A percentile compares a stretch with the other conserved stretches of the same genome.
Conservation (phyloP, 495 filamentous ascomycete species). For the Aspergillus asperescens region DNA sequence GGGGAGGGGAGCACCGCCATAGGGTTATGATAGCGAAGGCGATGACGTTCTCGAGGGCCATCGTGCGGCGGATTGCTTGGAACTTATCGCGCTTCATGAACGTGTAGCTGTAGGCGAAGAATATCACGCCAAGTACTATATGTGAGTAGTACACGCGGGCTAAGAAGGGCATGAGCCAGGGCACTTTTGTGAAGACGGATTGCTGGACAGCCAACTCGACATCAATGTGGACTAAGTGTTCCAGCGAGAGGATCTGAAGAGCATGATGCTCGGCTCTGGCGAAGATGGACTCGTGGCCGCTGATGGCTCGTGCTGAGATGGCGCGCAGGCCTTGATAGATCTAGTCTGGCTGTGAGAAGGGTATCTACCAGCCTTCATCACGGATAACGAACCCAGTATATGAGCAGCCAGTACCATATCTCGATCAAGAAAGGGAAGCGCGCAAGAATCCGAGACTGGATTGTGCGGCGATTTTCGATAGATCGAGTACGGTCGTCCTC, state of each 20-base stretch:
- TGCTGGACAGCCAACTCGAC: constrained; percentile 45
- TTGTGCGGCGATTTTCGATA: constrained; percentile 7
- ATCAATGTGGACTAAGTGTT: constrained; percentile 47
- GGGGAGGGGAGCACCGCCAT: constrained; percentile 59
- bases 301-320: constrained; percentile 50
- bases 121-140: constrained; percentile 48
- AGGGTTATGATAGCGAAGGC: constrained; percentile 54
- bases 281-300: constrained; percentile 36
- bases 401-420: constrained; percentile 66
- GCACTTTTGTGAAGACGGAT: constrained; percentile 40
- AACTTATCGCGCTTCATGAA: constrained; percentile 49
- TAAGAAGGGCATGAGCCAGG: constrained; percentile 56
- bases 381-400: constrained; percentile 45
- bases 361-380: background rate
- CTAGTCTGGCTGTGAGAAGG: constrained; percentile 12
- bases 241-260: constrained; percentile 44
- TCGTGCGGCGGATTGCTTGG: constrained; percentile 49
- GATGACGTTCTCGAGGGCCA: constrained; percentile 56
- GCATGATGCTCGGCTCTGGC: constrained; percentile 46
- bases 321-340: constrained; percentile 58
- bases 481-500: background rate
- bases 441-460: constrained; percentile 45
- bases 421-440: constrained; percentile 48
- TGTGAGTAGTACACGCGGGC: constrained; percentile 40
- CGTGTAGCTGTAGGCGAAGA: constrained; percentile 54